phyloP scores from a whole-genome alignment of 2,329 filamentous ascomycete genomes.

The Epichloe bromicola region DNA sequence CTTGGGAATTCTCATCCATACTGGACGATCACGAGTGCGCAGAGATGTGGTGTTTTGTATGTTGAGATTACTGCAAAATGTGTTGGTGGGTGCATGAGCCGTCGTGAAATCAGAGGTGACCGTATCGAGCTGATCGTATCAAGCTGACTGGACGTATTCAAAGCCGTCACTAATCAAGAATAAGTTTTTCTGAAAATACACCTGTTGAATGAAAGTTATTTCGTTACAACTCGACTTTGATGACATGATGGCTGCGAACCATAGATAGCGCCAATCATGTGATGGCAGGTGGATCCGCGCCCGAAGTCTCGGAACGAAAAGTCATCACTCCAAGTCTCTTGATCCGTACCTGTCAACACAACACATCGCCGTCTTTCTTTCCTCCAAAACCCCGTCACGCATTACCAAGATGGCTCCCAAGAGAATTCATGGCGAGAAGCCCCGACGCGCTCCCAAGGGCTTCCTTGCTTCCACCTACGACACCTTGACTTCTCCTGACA shows the following conservation, averaged over 20 bases:
- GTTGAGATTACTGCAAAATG: neutral
- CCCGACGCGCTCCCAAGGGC: constrained; percentile 32
- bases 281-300: constrained; percentile 1
- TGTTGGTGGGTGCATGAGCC: neutral
- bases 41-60: no score
- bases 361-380: neutral
- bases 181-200: no score
- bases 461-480: constrained; percentile 47
- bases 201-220: no score
- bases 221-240: no score
- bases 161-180: no score
- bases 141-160: no score
- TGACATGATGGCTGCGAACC: no score
- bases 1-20: constrained; percentile 3
- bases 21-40: neutral
- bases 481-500: constrained; percentile 52
- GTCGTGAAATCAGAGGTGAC: neutral
- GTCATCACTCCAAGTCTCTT: neutral
- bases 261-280: constrained; percentile 4
- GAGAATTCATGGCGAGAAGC: constrained; percentile 39
- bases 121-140: neutral
- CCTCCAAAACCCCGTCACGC: neutral
- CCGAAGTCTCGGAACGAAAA: neutral
- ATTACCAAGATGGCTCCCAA: constrained; percentile 45
- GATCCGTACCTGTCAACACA: neutral